These are phyloP conservation scores for Glonium stellatum DNA, from an alignment of 495 filamentous ascomycete genomes.

Conservation along the genomic window DNA sequence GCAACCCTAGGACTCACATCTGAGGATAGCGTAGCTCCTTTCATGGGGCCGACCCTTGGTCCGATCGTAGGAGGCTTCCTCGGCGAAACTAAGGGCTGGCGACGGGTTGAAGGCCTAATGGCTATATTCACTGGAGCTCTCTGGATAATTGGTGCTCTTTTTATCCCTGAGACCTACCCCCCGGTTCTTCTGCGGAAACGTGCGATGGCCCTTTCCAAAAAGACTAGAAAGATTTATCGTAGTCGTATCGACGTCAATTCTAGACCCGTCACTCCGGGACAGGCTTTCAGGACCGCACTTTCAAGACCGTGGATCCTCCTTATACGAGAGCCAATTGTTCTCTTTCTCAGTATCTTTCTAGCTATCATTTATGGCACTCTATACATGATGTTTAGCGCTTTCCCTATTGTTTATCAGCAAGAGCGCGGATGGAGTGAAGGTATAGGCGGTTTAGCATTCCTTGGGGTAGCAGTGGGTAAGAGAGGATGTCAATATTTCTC, in stretches of 20 bases:
- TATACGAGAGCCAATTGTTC: conserved; percentile 51
- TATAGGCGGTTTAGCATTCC: conserved; percentile 57
- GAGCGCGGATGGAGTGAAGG: conserved; percentile 56
- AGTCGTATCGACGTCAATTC: conserved; percentile 11
- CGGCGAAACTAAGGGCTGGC: conserved; percentile 35
- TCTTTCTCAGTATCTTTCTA: conserved; percentile 44
- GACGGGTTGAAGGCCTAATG: conserved; percentile 38
- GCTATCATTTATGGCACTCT: conserved; percentile 61
- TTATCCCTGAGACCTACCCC: conserved; percentile 56
- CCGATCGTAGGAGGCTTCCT: conserved; percentile 38
- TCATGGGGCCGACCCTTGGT: conserved; percentile 38
- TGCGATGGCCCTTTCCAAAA: conserved; percentile 46
- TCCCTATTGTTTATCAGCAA: conserved; percentile 55
- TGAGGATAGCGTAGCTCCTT: conserved; percentile 34
- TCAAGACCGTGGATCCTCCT: conserved; percentile 38
- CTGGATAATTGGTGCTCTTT: conserved; percentile 48
- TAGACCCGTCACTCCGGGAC: conserved; percentile 30
- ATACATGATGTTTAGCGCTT: conserved; percentile 67
- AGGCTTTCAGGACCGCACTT: conserved; percentile 36
- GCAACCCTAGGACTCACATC: too few species aligned
- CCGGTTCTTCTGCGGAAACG: conserved; percentile 52
- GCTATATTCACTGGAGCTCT: conserved; percentile 44
- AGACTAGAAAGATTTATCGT: conserved; percentile 52
- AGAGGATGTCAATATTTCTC: too few species aligned
- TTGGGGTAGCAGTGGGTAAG: conserved; percentile 59